phyloP scores from a whole-genome alignment of 352 stramenopile species.

The Phytopythium chamaehyphon region DNA sequence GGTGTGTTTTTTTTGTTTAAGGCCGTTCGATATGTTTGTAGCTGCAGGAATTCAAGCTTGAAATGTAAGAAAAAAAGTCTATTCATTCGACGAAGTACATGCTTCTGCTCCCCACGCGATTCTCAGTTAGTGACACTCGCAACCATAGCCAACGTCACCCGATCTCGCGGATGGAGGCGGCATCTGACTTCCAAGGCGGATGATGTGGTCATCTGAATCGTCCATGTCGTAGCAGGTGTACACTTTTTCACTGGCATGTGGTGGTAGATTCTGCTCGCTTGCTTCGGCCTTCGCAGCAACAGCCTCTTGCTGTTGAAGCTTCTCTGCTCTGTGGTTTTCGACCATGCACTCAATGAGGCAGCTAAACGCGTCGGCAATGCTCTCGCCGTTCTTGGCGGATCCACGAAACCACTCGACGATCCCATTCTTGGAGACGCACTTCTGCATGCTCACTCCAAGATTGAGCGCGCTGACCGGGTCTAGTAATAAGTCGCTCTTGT shows the following conservation, averaged over 20 bases:
- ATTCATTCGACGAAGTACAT: not conserved
- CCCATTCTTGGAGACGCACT: constrained; percentile 65
- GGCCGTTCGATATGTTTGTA: not conserved
- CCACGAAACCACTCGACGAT: constrained; percentile 79
- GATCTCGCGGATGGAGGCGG: constrained; percentile 16
- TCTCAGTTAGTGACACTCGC: constrained; percentile 44
- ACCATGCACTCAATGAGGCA: constrained; percentile 67
- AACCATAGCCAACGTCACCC: constrained; percentile 26
- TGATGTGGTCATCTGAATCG: constrained; percentile 23
- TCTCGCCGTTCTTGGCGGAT: constrained; percentile 70
- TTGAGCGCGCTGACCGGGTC: constrained; percentile 66
- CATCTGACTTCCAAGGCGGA: constrained; percentile 35
- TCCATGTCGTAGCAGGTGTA: constrained; percentile 6
- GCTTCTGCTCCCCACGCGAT: not conserved
- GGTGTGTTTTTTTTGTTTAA: too few species aligned
- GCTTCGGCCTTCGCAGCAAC: too few species aligned
- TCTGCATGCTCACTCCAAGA: constrained; percentile 82
- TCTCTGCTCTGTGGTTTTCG: constrained; percentile 28
- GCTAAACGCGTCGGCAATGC: constrained; percentile 53
- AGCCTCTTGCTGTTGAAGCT: constrained; percentile 10
- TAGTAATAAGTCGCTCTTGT: constrained; percentile 81
- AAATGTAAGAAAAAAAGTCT: too few species aligned
- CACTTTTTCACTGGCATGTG: not conserved
- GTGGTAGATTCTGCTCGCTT: constrained; percentile 1
- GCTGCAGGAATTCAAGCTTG: too few species aligned